Evolutionary conservation across 148 eudicot genomes (phyloP), one percentile per base, ranked within the genome.

Genomic region (Polygonum aviculare): DNA sequence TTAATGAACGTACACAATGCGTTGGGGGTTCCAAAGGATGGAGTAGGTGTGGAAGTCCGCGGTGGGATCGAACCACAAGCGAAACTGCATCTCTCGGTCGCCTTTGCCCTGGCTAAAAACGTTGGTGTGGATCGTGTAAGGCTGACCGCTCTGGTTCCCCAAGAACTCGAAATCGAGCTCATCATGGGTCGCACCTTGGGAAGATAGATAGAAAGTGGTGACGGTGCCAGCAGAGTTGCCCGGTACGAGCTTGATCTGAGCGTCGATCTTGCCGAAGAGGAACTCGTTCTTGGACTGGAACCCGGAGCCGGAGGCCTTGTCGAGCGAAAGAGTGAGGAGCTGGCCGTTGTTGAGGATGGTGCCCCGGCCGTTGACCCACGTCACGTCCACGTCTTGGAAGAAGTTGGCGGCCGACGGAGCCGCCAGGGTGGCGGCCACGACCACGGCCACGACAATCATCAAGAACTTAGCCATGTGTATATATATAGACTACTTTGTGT

Each of bases 171-270:
- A 90, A 74, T 93, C 98, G 70, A 93, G 76, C 82, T 93, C 98
- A 16, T 93, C 92, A 0, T 91, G 85, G 9, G 80, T 76, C 0
- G 76, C 14, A 3, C 76, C 76, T 69, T 69, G 73, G 12, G 73
- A 69, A 2, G 73, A 69, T 40, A 69, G 36, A 33, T 93, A 93
- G 50, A 91, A 93, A 19, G 98, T 93, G n/a, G 98, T 89, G 69
- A 93, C 98, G 5, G 98, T 93, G 63, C 98, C 98, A 0, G 98
- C 98, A 52, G 96, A 91, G 75, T 93, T 96, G 33, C 98, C 98
- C 0, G 90, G 88, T 14, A 93, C 79, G 40, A 93, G 94, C 79
- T 93, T 93, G 81, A 93, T 87, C 81, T 85, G 88, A 86, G 91
- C 86, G 85, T 96, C 89, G 19, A 91, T 88, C 26, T 86, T 85